A percentile compares a stretch with the other conserved stretches of the same genome.
Evolutionary conservation across 2,329 filamentous ascomycete genomes (phyloP).

Genomic region (Chaetomiaceae sp.): DNA sequence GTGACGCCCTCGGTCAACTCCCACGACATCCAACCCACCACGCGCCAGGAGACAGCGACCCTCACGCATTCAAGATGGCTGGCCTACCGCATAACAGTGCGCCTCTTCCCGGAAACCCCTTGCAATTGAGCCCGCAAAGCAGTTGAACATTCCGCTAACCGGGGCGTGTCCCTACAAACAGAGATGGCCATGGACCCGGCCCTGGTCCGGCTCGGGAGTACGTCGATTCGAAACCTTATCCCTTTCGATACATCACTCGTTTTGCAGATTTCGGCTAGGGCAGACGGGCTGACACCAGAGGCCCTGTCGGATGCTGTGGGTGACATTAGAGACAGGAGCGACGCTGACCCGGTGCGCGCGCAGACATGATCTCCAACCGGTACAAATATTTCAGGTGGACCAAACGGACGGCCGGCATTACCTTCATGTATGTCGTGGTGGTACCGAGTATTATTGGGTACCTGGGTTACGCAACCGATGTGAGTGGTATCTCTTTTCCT

Average conservation of each 20-base stretch:
- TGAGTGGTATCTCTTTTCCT: constrained; percentile 47
- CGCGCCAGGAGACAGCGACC: neutral
- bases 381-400: constrained; percentile 97
- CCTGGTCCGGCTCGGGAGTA: constrained; percentile 41
- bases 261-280: no score
- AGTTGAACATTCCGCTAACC: constrained; percentile 25
- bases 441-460: constrained; percentile 67
- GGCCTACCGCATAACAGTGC: constrained; percentile 40
- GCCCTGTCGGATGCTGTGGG: no score
- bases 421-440: constrained; percentile 67
- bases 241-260: no score
- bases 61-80: constrained; percentile 31
- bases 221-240: constrained; percentile 21
- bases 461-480: constrained; percentile 74
- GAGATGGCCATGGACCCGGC: constrained; percentile 43
- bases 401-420: constrained; percentile 69
- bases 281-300: no score
- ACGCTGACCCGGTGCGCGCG: neutral
- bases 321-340: neutral
- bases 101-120: constrained; percentile 11
- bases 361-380: constrained; percentile 78
- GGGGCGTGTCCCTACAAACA: constrained; percentile 24
- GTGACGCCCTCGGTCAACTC: constrained; percentile 6
- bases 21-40: constrained; percentile 4
- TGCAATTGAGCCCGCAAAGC: constrained; percentile 3